A percentile compares a stretch with the other conserved stretches of the same genome.
phyloP scores from a whole-genome alignment of 208 protist species.

The Acanthamoeba healyi region DNA sequence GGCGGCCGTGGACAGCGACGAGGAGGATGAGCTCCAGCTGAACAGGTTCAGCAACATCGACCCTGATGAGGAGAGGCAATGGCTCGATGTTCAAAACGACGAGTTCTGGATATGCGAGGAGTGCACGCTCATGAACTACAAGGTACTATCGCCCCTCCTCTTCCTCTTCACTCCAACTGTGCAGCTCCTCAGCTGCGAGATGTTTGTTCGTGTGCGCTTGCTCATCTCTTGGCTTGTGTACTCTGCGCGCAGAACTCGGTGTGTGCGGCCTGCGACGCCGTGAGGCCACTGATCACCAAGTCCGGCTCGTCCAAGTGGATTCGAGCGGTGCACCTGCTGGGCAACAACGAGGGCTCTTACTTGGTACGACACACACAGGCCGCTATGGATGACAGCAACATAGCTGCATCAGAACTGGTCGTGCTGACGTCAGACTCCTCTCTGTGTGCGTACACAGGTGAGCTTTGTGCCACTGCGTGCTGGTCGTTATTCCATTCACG shows the following conservation, averaged over 20 bases:
- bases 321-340: background rate
- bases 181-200: background rate
- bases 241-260: background rate
- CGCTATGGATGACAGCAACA: background rate
- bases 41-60: background rate
- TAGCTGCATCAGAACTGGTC: background rate
- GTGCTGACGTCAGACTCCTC: background rate
- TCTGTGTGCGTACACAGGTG: background rate
- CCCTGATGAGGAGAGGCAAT: background rate
- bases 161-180: background rate
- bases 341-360: slow-evolving; percentile 28
- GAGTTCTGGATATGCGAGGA: slow-evolving; percentile 23
- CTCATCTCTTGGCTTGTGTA: too few relatives aligned
- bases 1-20: background rate
- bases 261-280: background rate
- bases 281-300: background rate
- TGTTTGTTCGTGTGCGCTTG: background rate
- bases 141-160: background rate
- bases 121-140: background rate
- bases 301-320: slow-evolving; percentile 17
- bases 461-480: background rate
- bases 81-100: background rate
- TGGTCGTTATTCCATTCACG: background rate
- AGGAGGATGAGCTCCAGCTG: background rate
- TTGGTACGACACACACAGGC: background rate